Evolutionary conservation across 306 rosid species (phyloP).

Genomic region (Astragalus glycyphyllos): DNA sequence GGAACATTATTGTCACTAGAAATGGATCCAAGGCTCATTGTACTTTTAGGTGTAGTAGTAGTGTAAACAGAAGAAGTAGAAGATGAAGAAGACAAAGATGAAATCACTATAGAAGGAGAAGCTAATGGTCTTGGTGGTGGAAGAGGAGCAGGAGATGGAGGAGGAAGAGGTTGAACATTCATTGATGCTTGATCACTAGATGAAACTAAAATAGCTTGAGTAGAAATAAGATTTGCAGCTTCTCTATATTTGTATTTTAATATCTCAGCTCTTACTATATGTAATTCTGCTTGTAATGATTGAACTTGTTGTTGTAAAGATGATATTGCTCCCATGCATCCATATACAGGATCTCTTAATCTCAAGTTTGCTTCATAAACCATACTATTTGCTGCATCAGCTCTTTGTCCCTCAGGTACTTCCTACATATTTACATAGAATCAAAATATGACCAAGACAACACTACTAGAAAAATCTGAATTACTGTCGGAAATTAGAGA

Average conservation of each 20-base stretch:
- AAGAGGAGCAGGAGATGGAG: constrained; percentile 36
- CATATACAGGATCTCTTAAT: constrained; percentile 87
- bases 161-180: constrained; percentile 46
- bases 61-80: constrained; percentile 69
- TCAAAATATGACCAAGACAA: not conserved
- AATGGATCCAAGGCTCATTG: constrained; percentile 73
- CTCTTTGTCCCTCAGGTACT: constrained; percentile 78
- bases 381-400: constrained; percentile 85
- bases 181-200: constrained; percentile 48
- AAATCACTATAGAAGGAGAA: constrained; percentile 51
- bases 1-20: constrained; percentile 68
- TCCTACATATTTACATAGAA: constrained; percentile 55
- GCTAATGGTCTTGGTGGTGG: constrained; percentile 47
- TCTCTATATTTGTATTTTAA: constrained; percentile 69
- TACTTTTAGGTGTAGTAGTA: constrained; percentile 47
- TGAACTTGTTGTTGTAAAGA: constrained; percentile 81
- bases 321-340: constrained; percentile 92
- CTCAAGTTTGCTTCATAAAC: constrained; percentile 90
- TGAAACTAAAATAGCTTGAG: constrained; percentile 54
- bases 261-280: constrained; percentile 63
- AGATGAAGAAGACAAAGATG: constrained; percentile 71
- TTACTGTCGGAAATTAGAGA: no score
- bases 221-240: constrained; percentile 61
- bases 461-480: no score
- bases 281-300: constrained; percentile 64